Evolutionary conservation across 2,329 filamentous ascomycete genomes (phyloP), one percentile per base, ranked within the genome.

Genomic region (Paramyrothecium sp.): DNA sequence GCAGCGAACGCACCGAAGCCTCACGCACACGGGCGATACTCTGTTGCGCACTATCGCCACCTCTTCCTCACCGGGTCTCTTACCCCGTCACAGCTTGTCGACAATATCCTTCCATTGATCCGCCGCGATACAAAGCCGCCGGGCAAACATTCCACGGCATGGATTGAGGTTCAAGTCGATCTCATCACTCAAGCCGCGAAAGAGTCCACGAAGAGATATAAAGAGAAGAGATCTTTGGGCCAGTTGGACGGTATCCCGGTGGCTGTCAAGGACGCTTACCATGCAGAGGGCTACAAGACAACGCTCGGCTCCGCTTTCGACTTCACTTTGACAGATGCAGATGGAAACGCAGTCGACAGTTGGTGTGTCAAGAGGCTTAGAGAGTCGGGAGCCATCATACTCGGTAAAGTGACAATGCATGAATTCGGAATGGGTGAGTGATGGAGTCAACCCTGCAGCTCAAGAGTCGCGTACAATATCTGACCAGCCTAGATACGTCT

Each of bases 381-480:
- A 65, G 86, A 90, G 56, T 85, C 87, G 0, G 91, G 91, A 2
- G 89, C 84, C 2, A 77, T 94, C 16, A 76, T 91, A 20, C 75
- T 92, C 7, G 90, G 89, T 16, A 92, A 91, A 73, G 80, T 85
- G 2, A 88, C 81, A 10, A 92, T 93, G 89, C 89, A 92, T 68
- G 90, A 93, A 69, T 80, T 90, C 54, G 90, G 89, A 3, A 80
- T 89, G 59, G 89, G 85, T 86, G 72, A 65, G 78, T 55, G 10
- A 2, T n/a, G n/a, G n/a, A n/a, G n/a, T n/a, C n/a, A n/a, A n/a
- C n/a, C n/a, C n/a, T n/a, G n/a, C n/a, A n/a, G n/a, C n/a, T n/a
- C n/a, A n/a, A n/a, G n/a, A n/a, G n/a, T n/a, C n/a, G n/a, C n/a
- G n/a, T n/a, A 30, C 23, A 11, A 44, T 48, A 19, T 16, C 60